Evolutionary conservation across 768 basidiomycete species (phyloP).

Genomic region (Boletus rubropictus): DNA sequence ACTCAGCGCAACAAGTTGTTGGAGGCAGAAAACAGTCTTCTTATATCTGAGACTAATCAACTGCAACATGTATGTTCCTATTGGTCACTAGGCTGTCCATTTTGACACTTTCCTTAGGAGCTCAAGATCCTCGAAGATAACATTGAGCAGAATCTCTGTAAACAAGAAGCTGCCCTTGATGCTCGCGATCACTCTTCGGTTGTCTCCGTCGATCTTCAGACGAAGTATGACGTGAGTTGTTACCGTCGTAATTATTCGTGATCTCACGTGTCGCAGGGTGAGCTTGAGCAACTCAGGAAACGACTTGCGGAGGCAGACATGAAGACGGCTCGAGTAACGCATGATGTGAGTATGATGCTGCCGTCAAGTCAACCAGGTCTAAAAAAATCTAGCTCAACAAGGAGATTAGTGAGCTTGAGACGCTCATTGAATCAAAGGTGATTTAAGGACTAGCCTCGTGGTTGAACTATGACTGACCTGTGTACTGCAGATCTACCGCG

Average conservation of each 20-base stretch:
- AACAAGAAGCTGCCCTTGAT: slow-evolving; percentile 42
- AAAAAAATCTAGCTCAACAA: slow-evolving; percentile 62
- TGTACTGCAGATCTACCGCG: slow-evolving; percentile 67
- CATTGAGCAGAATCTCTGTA: slow-evolving; percentile 53
- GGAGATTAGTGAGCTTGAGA: slow-evolving; percentile 88
- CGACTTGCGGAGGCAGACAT: slow-evolving; percentile 65
- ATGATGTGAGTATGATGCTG: slow-evolving; percentile 48
- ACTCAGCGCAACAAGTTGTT: slow-evolving; percentile 65
- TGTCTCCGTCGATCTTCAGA: slow-evolving; percentile 33
- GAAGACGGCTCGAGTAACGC: slow-evolving; percentile 63
- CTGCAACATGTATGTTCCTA: slow-evolving; percentile 55
- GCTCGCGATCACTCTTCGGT: slow-evolving; percentile 14
- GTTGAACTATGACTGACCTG: slow-evolving; percentile 3
- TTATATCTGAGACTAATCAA: slow-evolving; percentile 53
- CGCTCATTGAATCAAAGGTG: slow-evolving; percentile 91
- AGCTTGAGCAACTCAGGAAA: slow-evolving; percentile 67
- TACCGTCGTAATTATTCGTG: not conserved
- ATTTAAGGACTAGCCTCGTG: slow-evolving; percentile 1
- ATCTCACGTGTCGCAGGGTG: slow-evolving; percentile 36
- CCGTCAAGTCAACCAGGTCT: not conserved
- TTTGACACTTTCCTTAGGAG: slow-evolving; percentile 42
- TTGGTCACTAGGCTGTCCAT: not conserved
- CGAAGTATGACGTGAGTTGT: slow-evolving; percentile 48
- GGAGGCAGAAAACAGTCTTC: slow-evolving; percentile 68
- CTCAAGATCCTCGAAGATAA: slow-evolving; percentile 73